A percentile compares a stretch with the other conserved stretches of the same genome.
Conservation (phyloP, 805 yeast genomes). For the Sporopachydermia quercuum region DNA sequence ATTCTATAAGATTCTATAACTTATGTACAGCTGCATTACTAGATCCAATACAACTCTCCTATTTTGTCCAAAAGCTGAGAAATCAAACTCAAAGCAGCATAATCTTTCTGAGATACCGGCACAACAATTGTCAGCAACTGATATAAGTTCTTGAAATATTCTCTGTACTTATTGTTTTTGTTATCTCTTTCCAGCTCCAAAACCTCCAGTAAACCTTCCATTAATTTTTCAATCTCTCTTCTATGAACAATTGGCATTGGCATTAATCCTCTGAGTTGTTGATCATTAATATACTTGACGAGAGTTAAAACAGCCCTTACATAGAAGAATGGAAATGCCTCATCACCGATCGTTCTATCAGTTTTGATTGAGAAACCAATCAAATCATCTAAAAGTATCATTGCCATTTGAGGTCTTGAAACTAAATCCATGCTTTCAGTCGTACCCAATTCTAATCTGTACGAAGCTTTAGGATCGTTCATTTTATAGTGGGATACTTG, state of each 20-base stretch:
- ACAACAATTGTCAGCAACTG: neutral
- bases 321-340: slow-evolving; percentile 32
- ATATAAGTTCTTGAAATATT: neutral
- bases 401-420: slow-evolving; percentile 33
- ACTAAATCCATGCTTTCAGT: slow-evolving; percentile 33
- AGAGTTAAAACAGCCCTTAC: slow-evolving; percentile 47
- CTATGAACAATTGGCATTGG: slow-evolving; percentile 60
- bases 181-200: too few species aligned
- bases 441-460: slow-evolving; percentile 42
- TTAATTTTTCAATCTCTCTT: slow-evolving; percentile 36
- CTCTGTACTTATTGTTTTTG: neutral
- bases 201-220: slow-evolving; percentile 27
- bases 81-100: neutral
- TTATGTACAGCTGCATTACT: too few species aligned
- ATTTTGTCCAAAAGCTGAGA: neutral
- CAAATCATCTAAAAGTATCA: slow-evolving; percentile 40
- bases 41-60: neutral
- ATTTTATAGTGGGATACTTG: slow-evolving; percentile 17
- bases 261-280: slow-evolving; percentile 36
- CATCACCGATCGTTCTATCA: slow-evolving; percentile 12
- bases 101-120: neutral
- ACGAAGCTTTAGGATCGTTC: too few species aligned
- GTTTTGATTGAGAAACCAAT: slow-evolving; percentile 23
- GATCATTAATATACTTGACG: slow-evolving; percentile 50
- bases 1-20: too few species aligned